These are phyloP conservation scores for Penicillium sp. DNA, from an alignment of 2,329 filamentous ascomycete species.

Conservation along the genomic window DNA sequence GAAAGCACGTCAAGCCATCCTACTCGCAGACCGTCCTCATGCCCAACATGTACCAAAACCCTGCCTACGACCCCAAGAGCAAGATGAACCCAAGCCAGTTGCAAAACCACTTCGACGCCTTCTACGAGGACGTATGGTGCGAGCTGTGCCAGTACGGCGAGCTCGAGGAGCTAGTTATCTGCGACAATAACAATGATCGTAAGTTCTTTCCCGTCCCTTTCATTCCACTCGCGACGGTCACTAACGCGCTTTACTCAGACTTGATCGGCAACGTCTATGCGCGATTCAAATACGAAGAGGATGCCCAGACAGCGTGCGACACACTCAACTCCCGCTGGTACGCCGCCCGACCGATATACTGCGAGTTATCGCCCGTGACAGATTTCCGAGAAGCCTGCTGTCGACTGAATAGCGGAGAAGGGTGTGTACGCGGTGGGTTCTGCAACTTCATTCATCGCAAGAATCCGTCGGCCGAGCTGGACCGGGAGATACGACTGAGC, in stretches of 20 bases:
- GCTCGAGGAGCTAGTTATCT: constrained; percentile 95
- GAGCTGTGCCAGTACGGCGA: constrained; percentile 99
- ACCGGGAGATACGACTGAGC: constrained; percentile 77
- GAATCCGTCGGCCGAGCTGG: constrained; percentile 84
- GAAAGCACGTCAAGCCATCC: constrained; percentile 98
- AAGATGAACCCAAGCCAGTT: constrained; percentile 96
- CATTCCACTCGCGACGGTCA: not conserved
- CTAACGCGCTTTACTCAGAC: constrained; percentile 52
- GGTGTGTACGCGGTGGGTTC: constrained; percentile 92
- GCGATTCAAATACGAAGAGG: constrained; percentile 99
- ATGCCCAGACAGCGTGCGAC: constrained; percentile 89
- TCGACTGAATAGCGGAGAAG: constrained; percentile 88
- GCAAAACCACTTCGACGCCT: constrained; percentile 99
- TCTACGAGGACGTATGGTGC: constrained; percentile 99
- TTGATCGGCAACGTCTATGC: constrained; percentile 99
- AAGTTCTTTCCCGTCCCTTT: constrained; percentile 38
- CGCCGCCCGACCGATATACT: constrained; percentile 94
- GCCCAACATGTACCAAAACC: constrained; percentile 98
- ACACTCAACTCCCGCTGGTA: constrained; percentile 95
- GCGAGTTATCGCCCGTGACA: constrained; percentile 93
- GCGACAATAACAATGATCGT: constrained; percentile 99
- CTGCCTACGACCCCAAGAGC: constrained; percentile 91
- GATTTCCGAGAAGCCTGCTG: constrained; percentile 98
- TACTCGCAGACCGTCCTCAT: constrained; percentile 98
- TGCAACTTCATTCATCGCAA: constrained; percentile 99